Percentiles rank a stretch among this genome's conserved stretches.
phyloP scores from a whole-genome alignment of 1,284 basidiomycete species.

The Boletus smithii region DNA sequence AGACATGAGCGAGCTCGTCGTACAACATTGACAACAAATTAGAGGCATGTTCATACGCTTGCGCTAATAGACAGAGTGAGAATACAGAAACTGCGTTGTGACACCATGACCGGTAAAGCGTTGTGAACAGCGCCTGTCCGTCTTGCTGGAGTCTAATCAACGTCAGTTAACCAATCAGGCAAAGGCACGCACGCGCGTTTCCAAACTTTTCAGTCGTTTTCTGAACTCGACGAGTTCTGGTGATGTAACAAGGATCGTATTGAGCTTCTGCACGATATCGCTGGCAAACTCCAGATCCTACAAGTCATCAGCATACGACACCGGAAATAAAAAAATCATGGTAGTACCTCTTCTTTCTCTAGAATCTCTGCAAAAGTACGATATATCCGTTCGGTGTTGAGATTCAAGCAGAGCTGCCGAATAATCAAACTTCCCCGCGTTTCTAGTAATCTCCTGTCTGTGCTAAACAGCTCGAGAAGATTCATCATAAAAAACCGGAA shows the following conservation, averaged over 20 bases:
- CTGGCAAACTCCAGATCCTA: constrained; percentile 96
- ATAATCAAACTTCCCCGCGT: constrained; percentile 95
- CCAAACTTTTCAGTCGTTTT: constrained; percentile 87
- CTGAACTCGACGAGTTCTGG: constrained; percentile 94
- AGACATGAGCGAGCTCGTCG: constrained; percentile 30
- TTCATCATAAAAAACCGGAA: constrained; percentile 97
- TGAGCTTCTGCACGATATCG: constrained; percentile 96
- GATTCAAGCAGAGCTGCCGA: constrained; percentile 88
- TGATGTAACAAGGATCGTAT: constrained; percentile 94
- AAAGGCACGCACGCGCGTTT: constrained; percentile 70
- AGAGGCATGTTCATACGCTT: constrained; percentile 98
- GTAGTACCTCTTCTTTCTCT: constrained; percentile 88
- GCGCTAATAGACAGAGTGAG: constrained; percentile 91
- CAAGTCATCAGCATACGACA: constrained; percentile 1
- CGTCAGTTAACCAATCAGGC: constrained; percentile 4
- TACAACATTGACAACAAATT: constrained; percentile 97
- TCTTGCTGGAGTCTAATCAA: constrained; percentile 61
- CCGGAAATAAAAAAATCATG: neutral
- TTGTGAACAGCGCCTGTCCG: constrained; percentile 89
- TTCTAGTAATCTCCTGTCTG: constrained; percentile 88
- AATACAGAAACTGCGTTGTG: constrained; percentile 98
- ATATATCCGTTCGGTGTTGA: constrained; percentile 96
- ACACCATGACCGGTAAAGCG: constrained; percentile 96
- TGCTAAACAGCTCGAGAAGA: constrained; percentile 91
- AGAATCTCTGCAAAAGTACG: constrained; percentile 94